Conservation (phyloP, 2,329 filamentous ascomycete species). For the Graphiopsis chlorocephala region DNA sequence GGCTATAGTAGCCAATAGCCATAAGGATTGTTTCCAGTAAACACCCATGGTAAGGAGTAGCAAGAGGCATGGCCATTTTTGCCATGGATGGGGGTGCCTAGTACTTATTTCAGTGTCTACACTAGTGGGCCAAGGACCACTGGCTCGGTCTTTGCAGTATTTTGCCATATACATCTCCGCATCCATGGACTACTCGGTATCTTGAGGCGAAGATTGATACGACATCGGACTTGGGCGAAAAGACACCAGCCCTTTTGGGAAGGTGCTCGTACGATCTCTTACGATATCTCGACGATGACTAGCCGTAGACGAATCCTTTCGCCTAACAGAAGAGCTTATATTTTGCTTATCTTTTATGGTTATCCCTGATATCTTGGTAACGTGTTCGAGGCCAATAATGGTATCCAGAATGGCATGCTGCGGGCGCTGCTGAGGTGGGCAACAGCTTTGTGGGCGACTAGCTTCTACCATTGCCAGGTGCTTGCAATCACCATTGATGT, state of each 20-base stretch:
- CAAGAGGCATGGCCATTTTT: neutral
- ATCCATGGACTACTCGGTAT: neutral
- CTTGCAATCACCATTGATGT: too few relatives aligned
- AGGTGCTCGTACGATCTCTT: neutral
- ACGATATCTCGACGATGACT: neutral
- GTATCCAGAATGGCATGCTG: too few relatives aligned
- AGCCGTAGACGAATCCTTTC: neutral
- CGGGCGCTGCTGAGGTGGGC: too few relatives aligned
- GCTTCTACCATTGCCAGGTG: too few relatives aligned
- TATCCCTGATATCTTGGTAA: too few relatives aligned
- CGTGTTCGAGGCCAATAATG: too few relatives aligned
- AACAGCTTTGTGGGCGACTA: too few relatives aligned
- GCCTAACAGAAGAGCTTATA: neutral
- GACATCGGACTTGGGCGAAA: neutral
- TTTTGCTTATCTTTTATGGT: neutral
- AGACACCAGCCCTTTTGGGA: neutral
- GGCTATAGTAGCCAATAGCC: neutral
- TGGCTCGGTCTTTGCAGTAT: neutral
- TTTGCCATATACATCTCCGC: neutral
- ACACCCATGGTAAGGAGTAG: neutral
- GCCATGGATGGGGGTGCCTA: neutral
- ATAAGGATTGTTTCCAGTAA: neutral
- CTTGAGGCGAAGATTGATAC: neutral
- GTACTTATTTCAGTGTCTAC: neutral
- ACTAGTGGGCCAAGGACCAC: neutral